Conservation (phyloP, 345 rosid genomes). For the Hibiscus trionum region DNA sequence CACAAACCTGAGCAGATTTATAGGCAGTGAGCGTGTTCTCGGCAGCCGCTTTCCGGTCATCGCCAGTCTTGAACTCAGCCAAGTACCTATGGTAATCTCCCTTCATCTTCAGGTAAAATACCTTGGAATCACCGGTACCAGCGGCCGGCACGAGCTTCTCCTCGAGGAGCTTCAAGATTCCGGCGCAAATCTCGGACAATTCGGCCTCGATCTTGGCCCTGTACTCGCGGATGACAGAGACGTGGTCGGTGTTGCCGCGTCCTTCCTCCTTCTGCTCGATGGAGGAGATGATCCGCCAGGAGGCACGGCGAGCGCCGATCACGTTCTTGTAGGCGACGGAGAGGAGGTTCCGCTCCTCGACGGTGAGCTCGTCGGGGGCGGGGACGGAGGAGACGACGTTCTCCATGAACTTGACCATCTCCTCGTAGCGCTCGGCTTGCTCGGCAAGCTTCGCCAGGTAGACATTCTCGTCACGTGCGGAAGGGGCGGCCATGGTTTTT, state of each 20-base stretch:
- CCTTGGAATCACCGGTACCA: constrained; percentile 18
- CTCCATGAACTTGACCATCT: constrained; percentile 67
- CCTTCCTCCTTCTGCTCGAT: constrained; percentile 62
- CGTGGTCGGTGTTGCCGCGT: constrained; percentile 17
- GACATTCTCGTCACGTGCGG: constrained; percentile 23
- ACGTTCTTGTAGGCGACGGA: constrained; percentile 72
- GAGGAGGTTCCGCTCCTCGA: constrained; percentile 58
- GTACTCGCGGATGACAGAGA: constrained; percentile 14
- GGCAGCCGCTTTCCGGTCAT: constrained; percentile 18
- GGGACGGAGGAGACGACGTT: constrained; percentile 37
- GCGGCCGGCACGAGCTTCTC: constrained; percentile 14
- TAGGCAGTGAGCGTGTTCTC: constrained; percentile 19
- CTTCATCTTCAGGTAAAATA: constrained; percentile 19
- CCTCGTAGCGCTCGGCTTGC: constrained; percentile 68
- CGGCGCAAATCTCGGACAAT: constrained; percentile 17
- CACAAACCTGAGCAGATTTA: constrained; percentile 17
- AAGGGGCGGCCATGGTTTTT: constrained; percentile 11
- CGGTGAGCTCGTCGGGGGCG: constrained; percentile 30
- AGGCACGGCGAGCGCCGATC: constrained; percentile 60
- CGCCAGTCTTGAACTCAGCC: constrained; percentile 18
- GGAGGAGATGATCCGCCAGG: constrained; percentile 60
- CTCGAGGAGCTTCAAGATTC: constrained; percentile 15
- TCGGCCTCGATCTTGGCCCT: constrained; percentile 20
- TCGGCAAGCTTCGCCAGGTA: constrained; percentile 58
- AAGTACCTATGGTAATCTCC: constrained; percentile 17